Percentiles rank a stretch among this genome's conserved stretches.
Evolutionary conservation across 2,329 filamentous ascomycete species (phyloP).

Genomic region (Microcyclospora pomicola): DNA sequence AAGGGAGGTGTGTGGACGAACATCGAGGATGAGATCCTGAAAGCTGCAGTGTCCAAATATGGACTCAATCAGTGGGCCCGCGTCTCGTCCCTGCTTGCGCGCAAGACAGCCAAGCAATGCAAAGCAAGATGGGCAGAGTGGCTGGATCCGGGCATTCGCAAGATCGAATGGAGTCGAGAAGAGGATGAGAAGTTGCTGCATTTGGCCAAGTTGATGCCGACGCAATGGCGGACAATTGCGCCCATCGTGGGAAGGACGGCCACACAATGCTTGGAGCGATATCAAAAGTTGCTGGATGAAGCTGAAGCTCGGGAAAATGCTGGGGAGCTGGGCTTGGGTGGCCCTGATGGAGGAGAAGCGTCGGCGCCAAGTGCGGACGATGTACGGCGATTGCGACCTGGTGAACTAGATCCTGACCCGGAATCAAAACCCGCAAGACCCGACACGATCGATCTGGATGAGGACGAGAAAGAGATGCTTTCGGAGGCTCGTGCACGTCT

Average conservation of each 20-base stretch:
- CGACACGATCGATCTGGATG: conserved; percentile 94
- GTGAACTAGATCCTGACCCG: conserved; percentile 92
- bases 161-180: conserved; percentile 98
- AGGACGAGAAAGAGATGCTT: conserved; percentile 99
- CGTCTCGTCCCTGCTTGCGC: conserved; percentile 88
- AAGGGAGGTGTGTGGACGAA: conserved; percentile 58
- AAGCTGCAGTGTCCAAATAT: conserved; percentile 88
- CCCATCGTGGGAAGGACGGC: conserved; percentile 92
- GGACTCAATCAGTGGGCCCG: conserved; percentile 96
- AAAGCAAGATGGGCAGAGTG: conserved; percentile 98
- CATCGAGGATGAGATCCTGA: conserved; percentile 87
- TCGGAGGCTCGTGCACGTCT: conserved; percentile 92
- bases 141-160: conserved; percentile 94
- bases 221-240: conserved; percentile 97
- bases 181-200: conserved; percentile 96
- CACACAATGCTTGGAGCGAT: conserved; percentile 92
- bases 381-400: conserved; percentile 66
- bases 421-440: conserved; percentile 91
- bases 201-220: conserved; percentile 95
- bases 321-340: conserved; percentile 68
- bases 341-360: conserved; percentile 76
- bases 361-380: conserved; percentile 84
- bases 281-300: conserved; percentile 91
- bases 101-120: conserved; percentile 98
- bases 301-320: conserved; percentile 77